A percentile compares a stretch with the other conserved stretches of the same genome.
Conservation (phyloP, 257 asterid species). For the Petrea volubilis region DNA sequence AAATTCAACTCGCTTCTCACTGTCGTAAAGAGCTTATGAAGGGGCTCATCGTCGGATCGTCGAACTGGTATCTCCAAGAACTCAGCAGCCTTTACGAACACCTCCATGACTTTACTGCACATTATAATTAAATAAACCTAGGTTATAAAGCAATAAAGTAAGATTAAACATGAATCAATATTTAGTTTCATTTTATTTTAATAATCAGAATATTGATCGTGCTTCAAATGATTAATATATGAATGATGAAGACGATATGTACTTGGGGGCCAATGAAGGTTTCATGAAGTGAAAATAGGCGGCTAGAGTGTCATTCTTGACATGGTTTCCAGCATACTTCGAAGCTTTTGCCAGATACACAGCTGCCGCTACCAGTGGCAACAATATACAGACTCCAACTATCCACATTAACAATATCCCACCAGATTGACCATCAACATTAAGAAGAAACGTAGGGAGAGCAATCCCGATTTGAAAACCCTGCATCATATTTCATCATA, state of each 20-base stretch:
- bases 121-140: slow-evolving; percentile 22
- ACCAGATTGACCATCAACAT: slow-evolving; percentile 70
- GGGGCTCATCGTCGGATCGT: slow-evolving; percentile 82
- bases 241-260: slow-evolving; percentile 9
- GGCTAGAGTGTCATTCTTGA: slow-evolving; percentile 73
- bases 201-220: no score
- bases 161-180: slow-evolving; percentile 2
- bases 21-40: slow-evolving; percentile 71
- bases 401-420: slow-evolving; percentile 71
- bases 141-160: neutral
- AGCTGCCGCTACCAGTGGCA: slow-evolving; percentile 77
- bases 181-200: no score
- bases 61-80: slow-evolving; percentile 81
- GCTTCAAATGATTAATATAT: slow-evolving; percentile 2
- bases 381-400: slow-evolving; percentile 68
- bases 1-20: slow-evolving; percentile 75
- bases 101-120: slow-evolving; percentile 86
- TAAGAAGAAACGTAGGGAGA: slow-evolving; percentile 87
- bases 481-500: slow-evolving; percentile 42
- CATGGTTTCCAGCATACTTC: slow-evolving; percentile 65
- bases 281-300: slow-evolving; percentile 81
- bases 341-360: slow-evolving; percentile 79
- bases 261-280: slow-evolving; percentile 90
- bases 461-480: slow-evolving; percentile 96
- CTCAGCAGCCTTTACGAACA: slow-evolving; percentile 84